Evolutionary conservation across 2,329 filamentous ascomycete species (phyloP), one percentile per base, ranked within the genome.

Genomic region (Ramularia collo-cygni): DNA sequence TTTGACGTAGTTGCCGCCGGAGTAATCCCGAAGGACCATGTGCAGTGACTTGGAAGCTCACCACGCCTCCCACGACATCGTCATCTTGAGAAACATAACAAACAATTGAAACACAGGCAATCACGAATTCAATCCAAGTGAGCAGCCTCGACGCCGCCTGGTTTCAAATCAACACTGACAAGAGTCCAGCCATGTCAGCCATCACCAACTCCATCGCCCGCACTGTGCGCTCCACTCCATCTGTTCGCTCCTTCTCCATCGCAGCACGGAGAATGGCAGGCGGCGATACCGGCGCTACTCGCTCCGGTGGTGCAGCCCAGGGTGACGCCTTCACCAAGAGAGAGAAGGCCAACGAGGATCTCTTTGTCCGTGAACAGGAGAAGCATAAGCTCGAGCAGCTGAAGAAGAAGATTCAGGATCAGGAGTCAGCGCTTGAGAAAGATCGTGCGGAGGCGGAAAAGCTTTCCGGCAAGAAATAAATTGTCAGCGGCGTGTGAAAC

Each of bases 311-410:
- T 30, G 38, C 50, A 26, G 60, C 61, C 6, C 49, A 55, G 52
- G 94, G 90, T 56, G 90, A 98, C 63, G 79, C 86, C 42, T 98
- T 95, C 77, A 86, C 82, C 70, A 83, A 83, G 70, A 87, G 92
- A 57, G 92, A 98, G 70, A 77, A 82, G 63, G 90, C 90, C 53
- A 75, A 71, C 62, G 92, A 96, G 72, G 82, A 88, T 64, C 77
- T 78, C 55, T 85, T 84, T 68, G 88, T 98, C 69, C 79, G 79
- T 59, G 72, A 84, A 71, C 85, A 88, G 62, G 92, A 96, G 77
- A 79, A 80, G 70, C 81, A 89, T 71, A 95, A 95, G 86, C 55
- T 63, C 15, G 57, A 55, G 38, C 48, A 51, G 28, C 47, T 63
- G 35, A 61, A 53, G 53, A 50, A 55, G 48, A 62, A 61, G 59